Base-by-base conservation (phyloP, 371 early-diverging fungal species). In the Rhizopus sp. region DNA sequence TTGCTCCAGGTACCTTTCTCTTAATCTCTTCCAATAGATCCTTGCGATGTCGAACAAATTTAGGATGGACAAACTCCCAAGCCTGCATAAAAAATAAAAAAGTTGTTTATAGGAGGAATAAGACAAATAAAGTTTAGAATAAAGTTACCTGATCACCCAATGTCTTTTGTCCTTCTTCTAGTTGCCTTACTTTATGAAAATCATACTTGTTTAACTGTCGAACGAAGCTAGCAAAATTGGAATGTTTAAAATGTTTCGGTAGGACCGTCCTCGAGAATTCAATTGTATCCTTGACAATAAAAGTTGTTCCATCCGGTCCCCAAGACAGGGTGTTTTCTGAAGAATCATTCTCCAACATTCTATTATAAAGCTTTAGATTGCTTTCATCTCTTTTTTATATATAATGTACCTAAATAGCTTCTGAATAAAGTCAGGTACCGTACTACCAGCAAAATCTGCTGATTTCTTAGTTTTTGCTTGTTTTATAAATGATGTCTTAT, bases 131-230 rank as follows among this genome's bases (percentile, higher is more conserved):
- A 41, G 15, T 8, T n/a, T n/a, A 41, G 6, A 41, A 41, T n/a
- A 41, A 10, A 41, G 15, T 50, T 68, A 84, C 87, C 70, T 84
- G 84, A 40, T 88, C 88, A 4, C 88, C 88, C 59, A 88, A 83
- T 3, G 75, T 66, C 56, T 70, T 72, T 5, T 65, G 76, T 7
- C 72, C 69, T 41, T 87, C 86, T 15, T 87, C 87, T 2, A 73
- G 70, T 37, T 73, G 78, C 38, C 84, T 62, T 33, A 93, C 82
- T 77, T 94, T 95, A 77, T 94, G 93, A 70, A 98, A 96, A 59
- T 91, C 98, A 61, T 98, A 98, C 75, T 93, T 98, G 78, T 98
- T 98, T 4, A 98, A 82, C 65, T 98, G 98, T 33, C 98, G 86
- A 15, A 96, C 93, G 81, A 98, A 96, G 52, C 90, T 90, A 12